These are phyloP conservation scores for Candida vaughaniae DNA, from an alignment of 805 yeast species.

Conservation along the genomic window DNA sequence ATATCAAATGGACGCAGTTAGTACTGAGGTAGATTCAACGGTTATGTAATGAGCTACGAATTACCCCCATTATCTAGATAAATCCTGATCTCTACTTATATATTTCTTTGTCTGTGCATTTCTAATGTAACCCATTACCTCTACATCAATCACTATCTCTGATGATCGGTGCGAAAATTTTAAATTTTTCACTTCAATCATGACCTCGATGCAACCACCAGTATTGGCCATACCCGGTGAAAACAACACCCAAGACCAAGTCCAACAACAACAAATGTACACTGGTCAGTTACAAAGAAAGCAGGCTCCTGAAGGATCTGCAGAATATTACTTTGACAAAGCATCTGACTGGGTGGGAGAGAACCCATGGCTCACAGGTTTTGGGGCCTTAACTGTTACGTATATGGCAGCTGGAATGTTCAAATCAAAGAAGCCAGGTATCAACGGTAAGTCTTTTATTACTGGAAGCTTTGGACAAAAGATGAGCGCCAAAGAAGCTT, in stretches of 20 bases:
- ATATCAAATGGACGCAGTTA: too few relatives aligned
- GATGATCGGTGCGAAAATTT: too few relatives aligned
- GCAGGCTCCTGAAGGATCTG: conserved; percentile 43
- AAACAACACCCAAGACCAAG: neutral
- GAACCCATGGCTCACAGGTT: conserved; percentile 73
- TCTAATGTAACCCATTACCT: too few relatives aligned
- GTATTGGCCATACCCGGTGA: conserved; percentile 59
- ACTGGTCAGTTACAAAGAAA: conserved; percentile 43
- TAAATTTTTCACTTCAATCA: too few relatives aligned
- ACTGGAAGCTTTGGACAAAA: conserved; percentile 93
- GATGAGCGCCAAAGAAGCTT: conserved; percentile 86
- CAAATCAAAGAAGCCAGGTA: conserved; percentile 66
- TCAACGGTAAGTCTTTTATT: conserved; percentile 62
- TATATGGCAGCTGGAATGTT: conserved; percentile 67
- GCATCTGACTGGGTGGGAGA: conserved; percentile 59
- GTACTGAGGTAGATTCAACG: too few relatives aligned
- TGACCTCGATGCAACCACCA: conserved; percentile 49
- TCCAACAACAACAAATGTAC: conserved; percentile 21
- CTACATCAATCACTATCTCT: too few relatives aligned
- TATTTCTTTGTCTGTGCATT: too few relatives aligned
- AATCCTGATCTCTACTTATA: too few relatives aligned
- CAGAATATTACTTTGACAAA: conserved; percentile 66
- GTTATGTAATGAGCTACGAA: too few relatives aligned
- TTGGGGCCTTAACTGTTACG: conserved; percentile 64
- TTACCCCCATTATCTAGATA: too few relatives aligned